Conservation (phyloP, 2,329 filamentous ascomycete species). For the Aspergillus melleus region DNA sequence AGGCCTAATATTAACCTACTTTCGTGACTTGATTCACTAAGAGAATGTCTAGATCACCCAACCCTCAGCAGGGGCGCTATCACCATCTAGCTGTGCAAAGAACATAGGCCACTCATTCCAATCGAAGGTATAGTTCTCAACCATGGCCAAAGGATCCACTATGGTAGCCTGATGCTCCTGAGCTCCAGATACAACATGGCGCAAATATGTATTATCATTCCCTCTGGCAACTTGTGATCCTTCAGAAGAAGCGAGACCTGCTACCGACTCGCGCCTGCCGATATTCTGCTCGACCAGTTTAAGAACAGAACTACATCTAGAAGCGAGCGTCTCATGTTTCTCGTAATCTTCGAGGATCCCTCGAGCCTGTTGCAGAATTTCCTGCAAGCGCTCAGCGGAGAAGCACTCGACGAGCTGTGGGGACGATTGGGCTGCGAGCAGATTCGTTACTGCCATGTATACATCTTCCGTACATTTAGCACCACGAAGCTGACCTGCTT, state of each 20-base stretch:
- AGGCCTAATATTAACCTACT: no score
- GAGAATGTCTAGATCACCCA: background rate
- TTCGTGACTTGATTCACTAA: no score
- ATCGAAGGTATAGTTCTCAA: constrained; percentile 12
- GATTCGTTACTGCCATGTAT: constrained; percentile 14
- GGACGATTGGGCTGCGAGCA: constrained; percentile 11
- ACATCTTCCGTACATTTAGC: constrained; percentile 3
- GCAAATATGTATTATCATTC: background rate
- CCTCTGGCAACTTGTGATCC: background rate
- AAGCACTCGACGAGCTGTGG: constrained; percentile 10
- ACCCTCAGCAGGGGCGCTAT: constrained; percentile 15
- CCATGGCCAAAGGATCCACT: background rate
- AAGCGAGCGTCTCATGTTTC: background rate
- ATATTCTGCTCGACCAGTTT: background rate
- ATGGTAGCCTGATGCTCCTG: background rate
- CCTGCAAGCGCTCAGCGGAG: background rate
- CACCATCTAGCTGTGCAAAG: constrained; percentile 10
- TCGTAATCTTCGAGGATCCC: background rate
- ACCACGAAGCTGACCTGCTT: background rate
- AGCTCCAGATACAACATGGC: background rate
- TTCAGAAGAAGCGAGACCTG: background rate
- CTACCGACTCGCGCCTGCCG: background rate
- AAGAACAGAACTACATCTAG: background rate
- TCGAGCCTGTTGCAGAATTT: background rate
- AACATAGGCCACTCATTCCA: constrained; percentile 17